These are phyloP conservation scores for Xylaria sp. DNA, from an alignment of 2,329 filamentous ascomycete genomes.

Conservation along the genomic window DNA sequence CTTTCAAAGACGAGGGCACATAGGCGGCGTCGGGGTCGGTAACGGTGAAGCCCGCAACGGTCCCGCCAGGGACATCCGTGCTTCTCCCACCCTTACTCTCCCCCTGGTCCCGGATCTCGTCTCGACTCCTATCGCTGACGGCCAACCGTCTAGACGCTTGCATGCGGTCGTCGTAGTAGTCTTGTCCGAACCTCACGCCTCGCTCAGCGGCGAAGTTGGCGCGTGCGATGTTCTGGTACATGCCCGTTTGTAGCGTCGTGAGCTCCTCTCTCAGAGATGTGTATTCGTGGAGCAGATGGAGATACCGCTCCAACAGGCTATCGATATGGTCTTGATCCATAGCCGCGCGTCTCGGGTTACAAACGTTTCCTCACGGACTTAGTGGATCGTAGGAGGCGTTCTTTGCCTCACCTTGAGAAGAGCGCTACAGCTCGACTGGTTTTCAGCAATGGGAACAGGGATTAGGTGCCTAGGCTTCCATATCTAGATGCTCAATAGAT, in stretches of 20 bases:
- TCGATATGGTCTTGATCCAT: conserved; percentile 58
- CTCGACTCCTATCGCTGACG: conserved; percentile 25
- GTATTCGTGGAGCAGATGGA: conserved; percentile 71
- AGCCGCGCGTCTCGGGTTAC: not conserved
- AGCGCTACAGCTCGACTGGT: no score
- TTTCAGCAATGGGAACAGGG: no score
- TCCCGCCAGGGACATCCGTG: conserved; percentile 7
- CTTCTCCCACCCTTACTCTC: not conserved
- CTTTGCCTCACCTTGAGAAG: no score
- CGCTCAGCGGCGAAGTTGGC: conserved; percentile 75
- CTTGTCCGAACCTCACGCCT: conserved; percentile 68
- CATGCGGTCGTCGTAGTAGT: conserved; percentile 77
- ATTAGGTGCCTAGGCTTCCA: no score
- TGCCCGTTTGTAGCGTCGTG: conserved; percentile 56
- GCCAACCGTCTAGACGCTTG: conserved; percentile 59
- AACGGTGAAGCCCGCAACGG: conserved; percentile 35
- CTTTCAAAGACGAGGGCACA: not conserved
- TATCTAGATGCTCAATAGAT: no score
- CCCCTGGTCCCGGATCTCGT: not conserved
- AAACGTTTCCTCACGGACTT: not conserved
- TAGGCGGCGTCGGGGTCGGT: not conserved
- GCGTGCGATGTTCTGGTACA: conserved; percentile 68
- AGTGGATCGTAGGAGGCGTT: not conserved
- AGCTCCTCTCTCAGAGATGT: conserved; percentile 62
- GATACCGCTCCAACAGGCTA: conserved; percentile 67